Percentiles rank a stretch among this genome's conserved stretches.
Conservation (phyloP, 495 filamentous ascomycete genomes). For the Apodospora peruviana region DNA sequence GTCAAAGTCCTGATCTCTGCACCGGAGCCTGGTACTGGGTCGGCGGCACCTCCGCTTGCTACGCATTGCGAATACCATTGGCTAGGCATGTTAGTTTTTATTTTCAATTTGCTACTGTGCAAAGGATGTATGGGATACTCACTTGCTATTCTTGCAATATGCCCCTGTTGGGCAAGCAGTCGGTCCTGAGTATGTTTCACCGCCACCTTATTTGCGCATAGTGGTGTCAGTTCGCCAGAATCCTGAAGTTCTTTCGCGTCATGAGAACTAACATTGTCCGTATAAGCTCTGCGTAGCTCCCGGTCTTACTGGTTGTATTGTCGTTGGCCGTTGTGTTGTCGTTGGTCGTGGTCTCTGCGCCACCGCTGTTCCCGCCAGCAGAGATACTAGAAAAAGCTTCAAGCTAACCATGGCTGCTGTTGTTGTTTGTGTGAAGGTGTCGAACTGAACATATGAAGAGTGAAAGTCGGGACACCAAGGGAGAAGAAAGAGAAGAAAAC, state of each 20-base stretch:
- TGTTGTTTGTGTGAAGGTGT: not conserved
- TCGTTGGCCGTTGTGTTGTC: not conserved
- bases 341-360: constrained; percentile 8
- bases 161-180: constrained; percentile 1
- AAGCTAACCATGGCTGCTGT: constrained; percentile 5
- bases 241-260: not conserved
- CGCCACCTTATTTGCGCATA: not conserved
- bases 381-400: constrained; percentile 2
- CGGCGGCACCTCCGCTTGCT: constrained; percentile 1
- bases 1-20: constrained; percentile 10
- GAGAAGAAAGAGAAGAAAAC: not conserved
- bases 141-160: constrained; percentile 21
- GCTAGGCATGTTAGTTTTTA: constrained; percentile 1
- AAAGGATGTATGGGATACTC: too few relatives aligned
- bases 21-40: not conserved
- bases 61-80: constrained; percentile 23
- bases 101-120: too few relatives aligned
- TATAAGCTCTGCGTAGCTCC: constrained; percentile 11
- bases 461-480: too few relatives aligned
- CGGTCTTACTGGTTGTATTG: not conserved
- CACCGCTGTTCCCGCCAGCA: constrained; percentile 4
- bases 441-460: too few relatives aligned
- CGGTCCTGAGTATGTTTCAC: not conserved
- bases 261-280: constrained; percentile 15
- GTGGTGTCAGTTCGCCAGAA: not conserved